Conservation (phyloP, 31 red algal species). For the Endocladia muricata region DNA sequence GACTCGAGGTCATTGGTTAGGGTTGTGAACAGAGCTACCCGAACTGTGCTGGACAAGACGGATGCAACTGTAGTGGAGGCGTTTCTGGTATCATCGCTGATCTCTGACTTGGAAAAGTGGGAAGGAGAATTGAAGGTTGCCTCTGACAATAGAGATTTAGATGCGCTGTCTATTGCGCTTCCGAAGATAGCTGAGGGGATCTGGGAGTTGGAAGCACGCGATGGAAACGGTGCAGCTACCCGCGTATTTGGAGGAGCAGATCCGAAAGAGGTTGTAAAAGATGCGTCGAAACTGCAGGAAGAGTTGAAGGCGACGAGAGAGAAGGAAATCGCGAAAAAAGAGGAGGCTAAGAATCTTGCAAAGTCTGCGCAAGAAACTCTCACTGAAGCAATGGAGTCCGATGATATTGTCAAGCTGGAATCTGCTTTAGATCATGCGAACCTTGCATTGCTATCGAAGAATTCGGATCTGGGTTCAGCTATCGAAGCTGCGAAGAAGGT, state of each 20-base stretch:
- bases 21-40: constrained; percentile 45
- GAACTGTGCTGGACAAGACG: constrained; percentile 63
- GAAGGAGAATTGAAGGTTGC: constrained; percentile 9
- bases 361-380: constrained; percentile 18
- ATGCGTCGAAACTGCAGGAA: constrained; percentile 15
- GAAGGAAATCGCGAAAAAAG: constrained; percentile 26
- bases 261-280: constrained; percentile 1
- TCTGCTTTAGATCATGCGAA: constrained; percentile 7
- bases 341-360: constrained; percentile 30
- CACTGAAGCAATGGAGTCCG: constrained; percentile 29
- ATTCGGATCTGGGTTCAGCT: constrained; percentile 28
- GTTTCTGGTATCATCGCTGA: background rate
- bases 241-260: constrained; percentile 41
- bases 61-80: constrained; percentile 32
- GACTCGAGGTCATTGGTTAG: constrained; percentile 68
- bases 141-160: constrained; percentile 20
- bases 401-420: constrained; percentile 45
- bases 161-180: constrained; percentile 15
- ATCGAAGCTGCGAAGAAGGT: constrained; percentile 73
- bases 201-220: constrained; percentile 8
- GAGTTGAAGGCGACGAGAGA: constrained; percentile 20
- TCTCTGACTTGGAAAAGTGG: constrained; percentile 39
- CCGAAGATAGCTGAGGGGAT: background rate
- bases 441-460: constrained; percentile 45
- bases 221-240: constrained; percentile 27